Conservation (phyloP, 345 rosid species). For the Linum trigynum region DNA sequence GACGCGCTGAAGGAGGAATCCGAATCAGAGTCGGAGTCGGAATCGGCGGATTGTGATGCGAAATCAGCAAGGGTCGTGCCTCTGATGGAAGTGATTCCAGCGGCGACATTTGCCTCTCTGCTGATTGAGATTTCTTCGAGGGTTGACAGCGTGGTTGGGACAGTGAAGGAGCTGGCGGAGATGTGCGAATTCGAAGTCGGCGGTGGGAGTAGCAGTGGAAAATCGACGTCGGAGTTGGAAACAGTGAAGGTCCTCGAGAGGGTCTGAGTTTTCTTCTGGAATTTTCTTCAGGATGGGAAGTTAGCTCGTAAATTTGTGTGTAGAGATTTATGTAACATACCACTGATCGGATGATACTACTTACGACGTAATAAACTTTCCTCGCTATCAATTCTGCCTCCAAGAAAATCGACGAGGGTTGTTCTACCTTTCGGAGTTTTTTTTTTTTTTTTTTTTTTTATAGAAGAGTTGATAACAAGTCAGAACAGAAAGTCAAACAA, state of each 20-base stretch:
- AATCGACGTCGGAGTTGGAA: not conserved
- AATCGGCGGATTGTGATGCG: too few species aligned
- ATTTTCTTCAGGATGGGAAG: not conserved
- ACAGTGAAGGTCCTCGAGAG: not conserved
- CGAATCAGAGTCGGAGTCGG: too few species aligned
- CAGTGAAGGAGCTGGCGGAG: slow-evolving; percentile 39
- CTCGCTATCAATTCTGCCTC: too few species aligned
- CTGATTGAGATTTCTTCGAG: slow-evolving; percentile 45
- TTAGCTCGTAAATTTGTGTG: too few species aligned
- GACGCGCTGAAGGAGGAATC: not conserved
- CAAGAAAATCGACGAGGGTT: too few species aligned
- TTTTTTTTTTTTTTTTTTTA: too few species aligned
- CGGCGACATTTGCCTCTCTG: slow-evolving; percentile 47
- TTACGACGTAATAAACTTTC: too few species aligned
- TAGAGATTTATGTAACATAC: too few species aligned
- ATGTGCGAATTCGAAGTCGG: slow-evolving; percentile 48
- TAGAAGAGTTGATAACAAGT: too few species aligned
- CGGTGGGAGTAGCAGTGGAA: not conserved
- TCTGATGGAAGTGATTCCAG: slow-evolving; percentile 47
- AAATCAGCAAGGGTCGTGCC: slow-evolving; percentile 4
- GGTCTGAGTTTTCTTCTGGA: not conserved
- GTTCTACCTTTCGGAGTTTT: too few species aligned
- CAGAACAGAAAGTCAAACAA: too few species aligned
- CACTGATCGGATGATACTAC: too few species aligned
- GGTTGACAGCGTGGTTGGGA: slow-evolving; percentile 37